These are phyloP conservation scores for Solioccasus polychromus DNA, from an alignment of 768 basidiomycete species.

Conservation along the genomic window DNA sequence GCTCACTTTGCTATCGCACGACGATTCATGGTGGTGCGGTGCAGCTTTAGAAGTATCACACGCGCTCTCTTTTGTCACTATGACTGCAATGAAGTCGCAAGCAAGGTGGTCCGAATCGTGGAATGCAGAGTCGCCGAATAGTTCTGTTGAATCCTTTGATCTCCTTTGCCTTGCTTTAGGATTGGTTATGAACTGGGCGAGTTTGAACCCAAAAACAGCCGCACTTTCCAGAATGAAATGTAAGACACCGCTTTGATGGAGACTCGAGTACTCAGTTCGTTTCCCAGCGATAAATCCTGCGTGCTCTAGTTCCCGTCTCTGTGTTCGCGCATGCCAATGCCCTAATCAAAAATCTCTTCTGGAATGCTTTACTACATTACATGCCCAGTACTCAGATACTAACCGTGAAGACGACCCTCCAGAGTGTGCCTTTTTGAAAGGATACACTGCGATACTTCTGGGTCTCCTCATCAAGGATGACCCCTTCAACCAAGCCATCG, in stretches of 20 bases:
- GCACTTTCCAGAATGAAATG: slow-evolving; percentile 45
- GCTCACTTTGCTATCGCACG: slow-evolving; percentile 70
- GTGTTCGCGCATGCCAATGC: slow-evolving; percentile 56
- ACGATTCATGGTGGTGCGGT: slow-evolving; percentile 52
- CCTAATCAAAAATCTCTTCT: slow-evolving; percentile 42
- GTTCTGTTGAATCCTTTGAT: slow-evolving; percentile 52
- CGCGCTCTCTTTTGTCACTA: slow-evolving; percentile 46
- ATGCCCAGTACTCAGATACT: slow-evolving; percentile 38
- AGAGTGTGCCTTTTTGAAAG: slow-evolving; percentile 57
- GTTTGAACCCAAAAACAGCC: slow-evolving; percentile 50
- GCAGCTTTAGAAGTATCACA: slow-evolving; percentile 46
- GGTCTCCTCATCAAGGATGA: slow-evolving; percentile 44
- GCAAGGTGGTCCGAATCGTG: slow-evolving; percentile 17
- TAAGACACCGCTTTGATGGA: slow-evolving; percentile 31
- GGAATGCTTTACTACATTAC: slow-evolving; percentile 49
- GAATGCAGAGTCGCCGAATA: slow-evolving; percentile 1
- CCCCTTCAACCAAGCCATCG: slow-evolving; percentile 28
- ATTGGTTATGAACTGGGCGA: slow-evolving; percentile 73
- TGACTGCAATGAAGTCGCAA: slow-evolving; percentile 44
- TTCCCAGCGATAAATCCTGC: slow-evolving; percentile 46
- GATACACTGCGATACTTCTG: slow-evolving; percentile 74
- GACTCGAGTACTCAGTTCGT: neutral
- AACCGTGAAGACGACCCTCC: slow-evolving; percentile 18
- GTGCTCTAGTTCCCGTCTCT: slow-evolving; percentile 49
- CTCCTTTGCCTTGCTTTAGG: slow-evolving; percentile 72